Evolutionary conservation across 2,329 filamentous ascomycete species (phyloP), one percentile per base, ranked within the genome.

Genomic region (Beauveria sp.): DNA sequence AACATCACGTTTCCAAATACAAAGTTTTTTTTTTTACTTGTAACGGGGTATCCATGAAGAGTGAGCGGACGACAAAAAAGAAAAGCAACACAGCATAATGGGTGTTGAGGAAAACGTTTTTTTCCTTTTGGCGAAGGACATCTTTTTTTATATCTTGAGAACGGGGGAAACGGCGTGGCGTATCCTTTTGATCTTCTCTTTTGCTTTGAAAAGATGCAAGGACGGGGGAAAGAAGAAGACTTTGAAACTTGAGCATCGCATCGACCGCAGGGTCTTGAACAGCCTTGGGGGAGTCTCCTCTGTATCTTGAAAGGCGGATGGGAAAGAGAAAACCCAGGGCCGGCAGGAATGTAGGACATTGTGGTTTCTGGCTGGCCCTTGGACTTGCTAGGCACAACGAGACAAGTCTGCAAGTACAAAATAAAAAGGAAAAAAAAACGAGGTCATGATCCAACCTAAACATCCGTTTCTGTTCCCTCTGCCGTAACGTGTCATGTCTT

Each of bases 1-100:
- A 18, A n/a, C 20, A 24, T 47, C n/a, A 22, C 34, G 26, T 22
- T 52, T n/a, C 20, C 93, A 84, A 71, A 30, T 3, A 30, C 42
- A 59, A 43, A 49, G 28, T 42, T 30, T 26, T 42, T 58, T 2
- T 26, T 57, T 20, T 38, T 52, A 28, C 38, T 42, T 40, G 26
- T 42, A 58, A 59, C 34, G 47, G 47, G 57, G 57, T 40, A 26
- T 9, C 16, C 26, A 28, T 34, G 22, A 30, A 18, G 40, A 26
- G 45, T 40, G 45, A 30, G 26, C 28, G 42, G 22, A 59, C n/a
- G 46, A 24, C 20, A 30, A 40, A 61, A 47, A 47, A 60, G 56
- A 22, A 42, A 50, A 40, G 46, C 51, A 61, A 61, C 51, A 56
- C 45, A 46, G 50, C 59, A 30, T 50, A 61, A 45, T 56, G 24